Evolutionary conservation across 352 stramenopile species (phyloP), one percentile per base, ranked within the genome.

Genomic region (Elongisporangium prolatum): DNA sequence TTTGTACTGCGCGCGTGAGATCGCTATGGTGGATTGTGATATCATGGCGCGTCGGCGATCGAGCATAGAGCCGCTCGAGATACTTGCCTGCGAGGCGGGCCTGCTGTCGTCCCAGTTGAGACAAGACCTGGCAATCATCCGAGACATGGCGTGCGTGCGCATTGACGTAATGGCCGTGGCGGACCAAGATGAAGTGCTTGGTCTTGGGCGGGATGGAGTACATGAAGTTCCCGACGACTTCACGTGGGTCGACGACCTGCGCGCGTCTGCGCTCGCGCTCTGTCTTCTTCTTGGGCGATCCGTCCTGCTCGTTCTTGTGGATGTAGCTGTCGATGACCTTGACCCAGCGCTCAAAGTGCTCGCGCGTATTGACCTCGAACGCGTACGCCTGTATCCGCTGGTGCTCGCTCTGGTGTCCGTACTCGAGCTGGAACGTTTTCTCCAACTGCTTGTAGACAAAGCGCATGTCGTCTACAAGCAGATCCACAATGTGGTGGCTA

Each of bases 161-260:
- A 60, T 92, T 91, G 20, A 92, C 75, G 60, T 94, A 94, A 53
- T 94, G 84, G 11, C 84, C 84, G 53, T 94, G 84, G 25, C 84
- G 84, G 10, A 92, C 65, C 20, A 94, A 57, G 37, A 94, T 78
- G 25, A 94, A 73, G 62, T 93, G 81, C 18, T 84, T 85, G 28
- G 74, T 88, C 52, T 78, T 75, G 18, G 84, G 77, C 21, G 73
- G 73, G 20, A 74, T 71, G 1, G 79, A 63, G 56, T 77, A 87
- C 48, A 88, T 59, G 5, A 90, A 78, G 13, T 67, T 71, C 38
- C 66, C 72, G 28, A 76, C 52, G 20, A 65, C 38, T n/a, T 20
- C 51, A 54, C 38, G 6, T 14, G 22, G 14, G 37, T 17, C 28
- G 28, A 13, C 71, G 20, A 63, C 65, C 50, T 69, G 65, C 7